phyloP scores from a whole-genome alignment of 2,329 filamentous ascomycete species.

The Paracoccidioides brasiliensis region DNA sequence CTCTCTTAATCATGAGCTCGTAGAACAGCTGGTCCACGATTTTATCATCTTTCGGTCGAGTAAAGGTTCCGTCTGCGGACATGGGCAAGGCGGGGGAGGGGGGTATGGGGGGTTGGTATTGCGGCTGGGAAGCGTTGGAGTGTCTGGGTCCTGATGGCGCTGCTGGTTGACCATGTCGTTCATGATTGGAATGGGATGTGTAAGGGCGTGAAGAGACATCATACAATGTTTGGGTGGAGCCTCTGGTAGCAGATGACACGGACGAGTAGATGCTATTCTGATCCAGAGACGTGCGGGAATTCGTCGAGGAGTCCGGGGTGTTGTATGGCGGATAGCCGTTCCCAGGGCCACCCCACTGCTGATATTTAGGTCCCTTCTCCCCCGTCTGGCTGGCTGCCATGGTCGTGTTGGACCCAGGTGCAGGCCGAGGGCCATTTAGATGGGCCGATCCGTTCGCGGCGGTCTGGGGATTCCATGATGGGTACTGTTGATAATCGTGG shows the following conservation, averaged over 20 bases:
- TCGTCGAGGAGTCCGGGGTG: conserved; percentile 38
- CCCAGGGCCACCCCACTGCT: conserved; percentile 58
- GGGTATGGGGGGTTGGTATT: conserved; percentile 33
- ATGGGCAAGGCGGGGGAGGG: conserved; percentile 31
- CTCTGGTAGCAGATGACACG: conserved; percentile 46
- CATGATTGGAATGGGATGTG: conserved; percentile 22
- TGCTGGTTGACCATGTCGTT: conserved; percentile 20
- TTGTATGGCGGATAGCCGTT: conserved; percentile 48
- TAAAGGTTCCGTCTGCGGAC: conserved; percentile 8
- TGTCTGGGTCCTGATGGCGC: conserved; percentile 26
- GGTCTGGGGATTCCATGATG: conserved; percentile 49
- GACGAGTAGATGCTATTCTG: conserved; percentile 52
- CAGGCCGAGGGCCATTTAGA: conserved; percentile 48
- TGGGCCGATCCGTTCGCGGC: conserved; percentile 41
- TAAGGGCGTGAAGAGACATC: conserved; percentile 36
- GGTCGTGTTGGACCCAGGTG: conserved; percentile 44
- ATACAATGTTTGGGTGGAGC: conserved; percentile 44
- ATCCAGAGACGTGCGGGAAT: conserved; percentile 47
- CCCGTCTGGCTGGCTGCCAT: conserved; percentile 60
- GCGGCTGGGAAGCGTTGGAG: conserved; percentile 28
- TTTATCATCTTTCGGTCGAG: conserved; percentile 43
- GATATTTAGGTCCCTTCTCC: conserved; percentile 55
- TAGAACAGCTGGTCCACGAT: conserved; percentile 85
- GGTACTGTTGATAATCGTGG: conserved; percentile 81
- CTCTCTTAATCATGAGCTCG: conserved; percentile 90